Evolutionary conservation across 257 asterid species (phyloP).

Genomic region (Scutellaria galericulata): DNA sequence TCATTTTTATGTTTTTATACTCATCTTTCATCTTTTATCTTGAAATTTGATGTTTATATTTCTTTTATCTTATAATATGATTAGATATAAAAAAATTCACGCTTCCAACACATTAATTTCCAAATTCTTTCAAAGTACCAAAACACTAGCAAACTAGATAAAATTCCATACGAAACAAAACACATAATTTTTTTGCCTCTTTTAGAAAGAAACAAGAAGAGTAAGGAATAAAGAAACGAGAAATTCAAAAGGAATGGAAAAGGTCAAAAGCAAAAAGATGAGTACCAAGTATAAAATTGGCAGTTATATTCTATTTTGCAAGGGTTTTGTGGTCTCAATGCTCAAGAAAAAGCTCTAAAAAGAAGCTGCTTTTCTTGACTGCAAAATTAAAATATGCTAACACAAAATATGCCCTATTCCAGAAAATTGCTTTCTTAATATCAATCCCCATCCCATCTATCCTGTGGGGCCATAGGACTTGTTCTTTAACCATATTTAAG

Average conservation of each 20-base stretch:
- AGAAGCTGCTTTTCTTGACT: slow-evolving; percentile 16
- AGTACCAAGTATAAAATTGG: background rate
- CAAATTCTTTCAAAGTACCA: too few species aligned
- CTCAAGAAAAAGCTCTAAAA: background rate
- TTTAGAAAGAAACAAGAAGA: background rate
- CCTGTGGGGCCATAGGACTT: background rate
- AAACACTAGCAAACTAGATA: too few species aligned
- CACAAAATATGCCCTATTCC: background rate
- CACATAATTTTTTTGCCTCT: background rate
- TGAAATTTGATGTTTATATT: too few species aligned
- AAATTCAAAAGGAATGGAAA: background rate
- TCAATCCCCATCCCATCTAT: background rate
- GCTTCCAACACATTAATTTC: too few species aligned
- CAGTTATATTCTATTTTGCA: background rate
- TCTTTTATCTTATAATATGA: too few species aligned
- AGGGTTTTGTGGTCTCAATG: slow-evolving; percentile 39
- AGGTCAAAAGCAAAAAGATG: background rate
- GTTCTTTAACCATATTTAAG: background rate
- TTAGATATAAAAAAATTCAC: too few species aligned
- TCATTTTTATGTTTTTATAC: too few species aligned
- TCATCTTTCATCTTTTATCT: too few species aligned
- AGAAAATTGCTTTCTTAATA: background rate
- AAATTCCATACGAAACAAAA: too few species aligned
- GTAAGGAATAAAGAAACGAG: too few species aligned
- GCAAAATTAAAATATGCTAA: background rate